Percentiles rank a stretch among this genome's conserved stretches.
phyloP scores from a whole-genome alignment of 345 rosid species.

The Rhodamnia rubescens region DNA sequence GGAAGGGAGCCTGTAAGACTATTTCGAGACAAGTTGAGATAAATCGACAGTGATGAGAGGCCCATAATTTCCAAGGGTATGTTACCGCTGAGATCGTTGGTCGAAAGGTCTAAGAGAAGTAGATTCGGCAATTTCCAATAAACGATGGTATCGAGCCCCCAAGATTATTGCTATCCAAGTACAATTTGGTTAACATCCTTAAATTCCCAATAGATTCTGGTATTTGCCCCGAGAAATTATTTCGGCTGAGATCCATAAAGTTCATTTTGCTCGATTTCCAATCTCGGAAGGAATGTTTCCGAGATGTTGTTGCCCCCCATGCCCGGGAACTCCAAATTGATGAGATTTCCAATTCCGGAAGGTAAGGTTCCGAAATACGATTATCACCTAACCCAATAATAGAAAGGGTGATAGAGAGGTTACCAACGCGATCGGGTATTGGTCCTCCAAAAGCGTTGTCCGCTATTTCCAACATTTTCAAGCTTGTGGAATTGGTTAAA shows the following conservation, averaged over 20 bases:
- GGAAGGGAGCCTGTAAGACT: background rate
- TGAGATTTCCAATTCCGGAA: too few species aligned
- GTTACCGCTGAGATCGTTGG: background rate
- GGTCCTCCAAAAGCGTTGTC: background rate
- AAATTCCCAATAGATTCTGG: background rate
- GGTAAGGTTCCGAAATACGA: too few species aligned
- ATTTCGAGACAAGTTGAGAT: background rate
- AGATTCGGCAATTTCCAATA: background rate
- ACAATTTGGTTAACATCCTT: fast-evolving
- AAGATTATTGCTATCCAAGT: fast-evolving
- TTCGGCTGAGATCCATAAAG: too few species aligned
- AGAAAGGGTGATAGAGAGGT: background rate
- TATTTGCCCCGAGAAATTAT: too few species aligned
- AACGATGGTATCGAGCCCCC: background rate
- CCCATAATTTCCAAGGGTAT: background rate
- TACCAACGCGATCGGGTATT: background rate
- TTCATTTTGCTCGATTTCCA: too few species aligned
- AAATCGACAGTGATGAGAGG: background rate
- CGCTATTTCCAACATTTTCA: fast-evolving
- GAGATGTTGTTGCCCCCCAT: too few species aligned
- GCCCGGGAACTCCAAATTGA: too few species aligned
- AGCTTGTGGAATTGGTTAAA: background rate
- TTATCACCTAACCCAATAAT: too few species aligned
- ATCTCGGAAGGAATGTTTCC: too few species aligned
- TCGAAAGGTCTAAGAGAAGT: background rate